Percentiles rank a stretch among this genome's conserved stretches.
These are phyloP conservation scores for Amanita fuliginea DNA, from an alignment of 768 basidiomycete species.

Conservation along the genomic window DNA sequence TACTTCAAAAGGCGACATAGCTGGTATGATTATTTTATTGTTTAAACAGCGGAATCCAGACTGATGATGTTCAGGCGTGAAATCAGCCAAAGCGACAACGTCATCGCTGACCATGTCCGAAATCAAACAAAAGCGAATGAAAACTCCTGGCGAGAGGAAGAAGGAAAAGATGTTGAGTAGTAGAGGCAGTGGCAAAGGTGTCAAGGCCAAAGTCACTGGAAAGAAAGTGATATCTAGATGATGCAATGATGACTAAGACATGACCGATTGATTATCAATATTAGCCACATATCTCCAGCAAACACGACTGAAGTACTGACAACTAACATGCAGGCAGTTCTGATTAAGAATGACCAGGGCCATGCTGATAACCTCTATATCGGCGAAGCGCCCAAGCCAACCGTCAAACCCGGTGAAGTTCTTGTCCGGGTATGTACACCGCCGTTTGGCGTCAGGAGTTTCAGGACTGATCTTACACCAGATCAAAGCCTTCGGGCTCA, in stretches of 20 bases:
- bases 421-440: slow-evolving; percentile 60
- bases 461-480: slow-evolving; percentile 15
- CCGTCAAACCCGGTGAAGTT: slow-evolving; percentile 46
- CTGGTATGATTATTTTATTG: background rate
- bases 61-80: background rate
- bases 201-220: slow-evolving; percentile 44
- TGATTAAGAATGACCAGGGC: slow-evolving; percentile 68
- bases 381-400: slow-evolving; percentile 58
- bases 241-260: too few species aligned
- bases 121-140: slow-evolving; percentile 41
- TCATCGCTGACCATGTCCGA: slow-evolving; percentile 28
- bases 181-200: slow-evolving; percentile 33
- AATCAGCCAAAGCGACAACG: slow-evolving; percentile 3
- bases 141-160: slow-evolving; percentile 42
- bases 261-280: too few species aligned
- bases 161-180: slow-evolving; percentile 31
- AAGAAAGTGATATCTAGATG: slow-evolving; percentile 28
- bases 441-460: background rate
- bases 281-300: too few species aligned
- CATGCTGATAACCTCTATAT: slow-evolving; percentile 70
- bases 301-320: too few species aligned
- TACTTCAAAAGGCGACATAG: background rate
- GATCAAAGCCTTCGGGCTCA: slow-evolving; percentile 81
- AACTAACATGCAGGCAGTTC: slow-evolving; percentile 63
- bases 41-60: background rate